phyloP scores from a whole-genome alignment of 2,329 filamentous ascomycete species.

The Fragosphaeria purpurea region DNA sequence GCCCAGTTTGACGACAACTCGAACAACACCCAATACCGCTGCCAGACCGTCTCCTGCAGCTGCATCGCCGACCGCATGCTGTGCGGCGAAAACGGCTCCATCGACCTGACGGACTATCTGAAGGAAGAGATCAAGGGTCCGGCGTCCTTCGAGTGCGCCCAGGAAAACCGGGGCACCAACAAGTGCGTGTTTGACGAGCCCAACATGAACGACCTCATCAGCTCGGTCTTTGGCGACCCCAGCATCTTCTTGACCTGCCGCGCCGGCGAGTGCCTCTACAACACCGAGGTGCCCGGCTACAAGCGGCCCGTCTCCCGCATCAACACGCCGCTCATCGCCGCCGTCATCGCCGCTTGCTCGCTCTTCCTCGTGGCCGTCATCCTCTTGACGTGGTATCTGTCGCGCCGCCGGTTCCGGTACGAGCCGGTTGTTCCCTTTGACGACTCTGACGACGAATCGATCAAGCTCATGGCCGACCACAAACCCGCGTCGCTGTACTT shows the following conservation, averaged over 20 bases:
- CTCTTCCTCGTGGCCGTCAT: slow-evolving; percentile 79
- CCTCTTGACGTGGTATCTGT: slow-evolving; percentile 76
- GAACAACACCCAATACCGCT: slow-evolving; percentile 79
- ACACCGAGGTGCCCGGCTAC: slow-evolving; percentile 88
- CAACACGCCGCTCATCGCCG: slow-evolving; percentile 92
- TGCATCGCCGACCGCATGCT: slow-evolving; percentile 90
- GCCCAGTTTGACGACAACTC: slow-evolving; percentile 57
- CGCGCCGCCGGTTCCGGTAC: slow-evolving; percentile 59
- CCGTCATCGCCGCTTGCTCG: slow-evolving; percentile 76
- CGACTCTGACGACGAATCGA: slow-evolving; percentile 79
- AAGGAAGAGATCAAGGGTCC: slow-evolving; percentile 75
- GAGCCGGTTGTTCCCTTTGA: slow-evolving; percentile 67
- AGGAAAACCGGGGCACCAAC: slow-evolving; percentile 51
- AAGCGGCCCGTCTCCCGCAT: slow-evolving; percentile 82
- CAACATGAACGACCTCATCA: slow-evolving; percentile 84
- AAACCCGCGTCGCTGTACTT: slow-evolving; percentile 85
- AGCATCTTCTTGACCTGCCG: slow-evolving; percentile 77
- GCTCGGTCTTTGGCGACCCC: slow-evolving; percentile 77
- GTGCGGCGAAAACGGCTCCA: slow-evolving; percentile 81
- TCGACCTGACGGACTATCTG: slow-evolving; percentile 87
- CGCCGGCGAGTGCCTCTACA: slow-evolving; percentile 85
- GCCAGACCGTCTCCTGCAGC: slow-evolving; percentile 72
- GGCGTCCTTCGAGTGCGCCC: slow-evolving; percentile 68
- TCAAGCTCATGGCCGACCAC: slow-evolving; percentile 82
- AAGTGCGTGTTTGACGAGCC: slow-evolving; percentile 82